Evolutionary conservation across 805 yeast genomes (phyloP).

Genomic region (Kuraishia capsulata): DNA sequence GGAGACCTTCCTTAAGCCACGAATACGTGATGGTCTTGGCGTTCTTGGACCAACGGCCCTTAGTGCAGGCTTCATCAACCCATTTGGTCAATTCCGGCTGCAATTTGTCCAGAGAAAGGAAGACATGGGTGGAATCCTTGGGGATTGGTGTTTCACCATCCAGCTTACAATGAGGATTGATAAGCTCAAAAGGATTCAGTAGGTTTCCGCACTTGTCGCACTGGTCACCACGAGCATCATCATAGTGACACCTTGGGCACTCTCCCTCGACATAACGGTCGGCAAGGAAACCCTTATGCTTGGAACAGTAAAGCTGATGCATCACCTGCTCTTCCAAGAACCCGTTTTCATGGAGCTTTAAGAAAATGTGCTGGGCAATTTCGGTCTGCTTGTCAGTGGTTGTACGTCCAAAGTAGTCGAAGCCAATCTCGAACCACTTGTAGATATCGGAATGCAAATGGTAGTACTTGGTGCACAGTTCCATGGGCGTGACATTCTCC

Average conservation of each 20-base stretch:
- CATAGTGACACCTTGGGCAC: constrained; percentile 91
- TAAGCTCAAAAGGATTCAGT: constrained; percentile 86
- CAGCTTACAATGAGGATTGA: constrained; percentile 91
- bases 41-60: constrained; percentile 90
- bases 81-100: constrained; percentile 69
- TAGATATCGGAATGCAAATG: constrained; percentile 81
- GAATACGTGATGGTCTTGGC: constrained; percentile 80
- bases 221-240: constrained; percentile 98
- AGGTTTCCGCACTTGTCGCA: constrained; percentile 94
- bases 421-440: constrained; percentile 94
- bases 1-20: constrained; percentile 91
- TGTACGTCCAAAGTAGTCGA: constrained; percentile 94
- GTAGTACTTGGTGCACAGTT: constrained; percentile 87
- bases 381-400: constrained; percentile 87
- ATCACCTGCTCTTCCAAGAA: constrained; percentile 79
- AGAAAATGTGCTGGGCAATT: constrained; percentile 90
- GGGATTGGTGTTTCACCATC: constrained; percentile 79
- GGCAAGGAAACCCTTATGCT: constrained; percentile 85
- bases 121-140: constrained; percentile 77
- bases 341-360: constrained; percentile 65
- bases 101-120: constrained; percentile 73
- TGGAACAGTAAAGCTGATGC: constrained; percentile 86
- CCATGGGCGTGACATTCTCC: constrained; percentile 81
- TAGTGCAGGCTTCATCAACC: constrained; percentile 56
- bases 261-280: constrained; percentile 97